These are phyloP conservation scores for Kwoniella botswanensis DNA, from an alignment of 768 basidiomycete species.

Conservation along the genomic window DNA sequence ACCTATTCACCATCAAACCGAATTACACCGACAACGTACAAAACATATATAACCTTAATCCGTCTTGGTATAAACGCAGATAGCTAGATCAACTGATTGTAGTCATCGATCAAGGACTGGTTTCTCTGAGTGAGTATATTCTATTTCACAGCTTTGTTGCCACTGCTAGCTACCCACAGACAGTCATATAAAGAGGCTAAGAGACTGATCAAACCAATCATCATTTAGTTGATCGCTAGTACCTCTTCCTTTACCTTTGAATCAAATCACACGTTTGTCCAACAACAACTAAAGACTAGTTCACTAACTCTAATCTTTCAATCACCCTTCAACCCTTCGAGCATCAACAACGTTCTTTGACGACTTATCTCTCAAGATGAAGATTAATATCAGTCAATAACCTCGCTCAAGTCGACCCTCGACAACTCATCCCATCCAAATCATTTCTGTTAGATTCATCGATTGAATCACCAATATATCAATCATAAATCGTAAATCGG, in stretches of 20 bases:
- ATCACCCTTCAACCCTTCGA: not conserved
- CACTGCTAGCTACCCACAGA: not conserved
- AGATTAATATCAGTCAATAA: conserved; percentile 17
- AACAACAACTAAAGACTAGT: not conserved
- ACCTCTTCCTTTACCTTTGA: not conserved
- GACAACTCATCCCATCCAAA: not conserved
- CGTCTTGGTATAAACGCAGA: not conserved
- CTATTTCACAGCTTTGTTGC: not conserved
- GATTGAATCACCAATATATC: conserved; percentile 2
- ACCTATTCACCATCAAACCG: not conserved
- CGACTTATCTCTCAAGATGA: not conserved
- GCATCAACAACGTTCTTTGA: no score
- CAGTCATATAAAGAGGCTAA: not conserved
- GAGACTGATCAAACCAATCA: no score
- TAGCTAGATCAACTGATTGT: not conserved
- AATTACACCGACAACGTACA: not conserved
- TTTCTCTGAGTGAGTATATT: not conserved
- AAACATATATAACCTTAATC: not conserved
- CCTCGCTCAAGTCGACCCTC: not conserved
- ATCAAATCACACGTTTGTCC: conserved; percentile 2
- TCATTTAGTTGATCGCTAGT: not conserved
- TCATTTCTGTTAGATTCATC: not conserved
- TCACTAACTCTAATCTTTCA: not conserved
- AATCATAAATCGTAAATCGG: no score
- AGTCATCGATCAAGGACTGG: not conserved